Evolutionary conservation across 768 basidiomycete species (phyloP).

Genomic region (Calocybe gangraenosa): DNA sequence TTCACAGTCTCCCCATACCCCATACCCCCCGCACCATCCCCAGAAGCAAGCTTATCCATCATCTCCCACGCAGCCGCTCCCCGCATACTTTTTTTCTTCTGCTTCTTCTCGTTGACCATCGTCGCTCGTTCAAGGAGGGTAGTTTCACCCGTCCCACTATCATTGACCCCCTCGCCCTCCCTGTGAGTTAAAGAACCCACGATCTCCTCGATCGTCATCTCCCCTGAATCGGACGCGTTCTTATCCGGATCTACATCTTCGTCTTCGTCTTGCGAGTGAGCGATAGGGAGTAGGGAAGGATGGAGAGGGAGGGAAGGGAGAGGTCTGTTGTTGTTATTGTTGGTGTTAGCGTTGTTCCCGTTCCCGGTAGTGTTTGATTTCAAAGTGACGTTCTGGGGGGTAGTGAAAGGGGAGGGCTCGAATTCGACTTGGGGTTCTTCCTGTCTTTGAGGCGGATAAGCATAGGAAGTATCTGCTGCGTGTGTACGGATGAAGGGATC

Average conservation of each 20-base stretch:
- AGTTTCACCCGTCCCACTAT: neutral
- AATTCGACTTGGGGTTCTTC: conserved; percentile 6
- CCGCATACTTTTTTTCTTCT: neutral
- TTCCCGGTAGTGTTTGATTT: conserved; percentile 7
- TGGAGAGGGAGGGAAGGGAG: conserved; percentile 4
- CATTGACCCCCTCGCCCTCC: neutral
- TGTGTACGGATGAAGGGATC: too few relatives aligned
- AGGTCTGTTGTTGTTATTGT: conserved; percentile 9
- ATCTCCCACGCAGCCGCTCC: conserved; percentile 16
- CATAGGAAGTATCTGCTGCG: too few relatives aligned
- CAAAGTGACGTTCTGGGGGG: too few relatives aligned
- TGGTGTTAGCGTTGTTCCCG: neutral
- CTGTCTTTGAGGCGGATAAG: too few relatives aligned
- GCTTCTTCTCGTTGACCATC: neutral
- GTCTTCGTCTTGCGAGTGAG: too few relatives aligned
- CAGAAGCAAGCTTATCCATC: neutral
- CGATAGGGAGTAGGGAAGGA: conserved; percentile 4
- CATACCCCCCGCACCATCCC: too few relatives aligned
- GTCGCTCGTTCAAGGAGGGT: neutral
- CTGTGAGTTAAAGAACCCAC: conserved; percentile 4
- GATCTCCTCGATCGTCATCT: conserved; percentile 15
- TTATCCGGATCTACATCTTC: neutral
- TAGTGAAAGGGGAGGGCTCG: conserved; percentile 3
- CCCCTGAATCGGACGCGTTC: conserved; percentile 2
- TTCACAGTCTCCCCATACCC: conserved; percentile 15